Conservation (phyloP, 2,329 filamentous ascomycete species). For the Aspergillus intermedius region DNA sequence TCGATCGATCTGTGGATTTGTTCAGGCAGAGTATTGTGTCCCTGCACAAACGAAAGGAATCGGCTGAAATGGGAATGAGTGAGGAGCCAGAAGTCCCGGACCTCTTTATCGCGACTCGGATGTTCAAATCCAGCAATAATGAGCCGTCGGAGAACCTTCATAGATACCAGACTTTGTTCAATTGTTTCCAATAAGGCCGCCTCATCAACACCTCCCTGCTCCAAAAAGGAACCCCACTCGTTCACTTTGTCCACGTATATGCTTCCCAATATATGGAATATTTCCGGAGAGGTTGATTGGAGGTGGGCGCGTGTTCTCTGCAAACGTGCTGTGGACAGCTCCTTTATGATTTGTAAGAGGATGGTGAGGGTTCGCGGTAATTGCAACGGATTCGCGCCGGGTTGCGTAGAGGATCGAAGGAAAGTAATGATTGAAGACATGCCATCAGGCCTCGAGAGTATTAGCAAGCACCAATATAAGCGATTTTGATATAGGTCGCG, state of each 20-base stretch:
- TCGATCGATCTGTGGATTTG: slow-evolving; percentile 60
- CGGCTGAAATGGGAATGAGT: slow-evolving; percentile 72
- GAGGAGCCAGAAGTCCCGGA: slow-evolving; percentile 72
- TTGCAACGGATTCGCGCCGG: slow-evolving; percentile 55
- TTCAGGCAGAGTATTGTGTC: slow-evolving; percentile 49
- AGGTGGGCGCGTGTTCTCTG: slow-evolving; percentile 68
- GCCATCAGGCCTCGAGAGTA: slow-evolving; percentile 38
- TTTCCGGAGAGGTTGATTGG: slow-evolving; percentile 71
- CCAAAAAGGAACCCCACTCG: slow-evolving; percentile 60
- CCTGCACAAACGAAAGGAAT: slow-evolving; percentile 59
- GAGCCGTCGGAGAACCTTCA: slow-evolving; percentile 75
- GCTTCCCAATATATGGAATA: slow-evolving; percentile 69
- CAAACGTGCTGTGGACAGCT: slow-evolving; percentile 73
- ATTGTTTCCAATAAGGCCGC: slow-evolving; percentile 57
- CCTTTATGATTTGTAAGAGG: slow-evolving; percentile 81
- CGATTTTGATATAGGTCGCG: slow-evolving; percentile 1
- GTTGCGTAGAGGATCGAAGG: slow-evolving; percentile 51
- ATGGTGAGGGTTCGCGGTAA: slow-evolving; percentile 69
- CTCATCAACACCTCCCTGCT: slow-evolving; percentile 52
- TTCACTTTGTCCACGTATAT: slow-evolving; percentile 72
- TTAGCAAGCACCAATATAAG: slow-evolving; percentile 3
- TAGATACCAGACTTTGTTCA: slow-evolving; percentile 67
- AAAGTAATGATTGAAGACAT: slow-evolving; percentile 53
- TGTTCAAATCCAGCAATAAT: slow-evolving; percentile 76
- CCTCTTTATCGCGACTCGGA: slow-evolving; percentile 70